A percentile compares a stretch with the other conserved stretches of the same genome.
Conservation (phyloP, 257 asterid species). For the Eustoma russellianum region DNA sequence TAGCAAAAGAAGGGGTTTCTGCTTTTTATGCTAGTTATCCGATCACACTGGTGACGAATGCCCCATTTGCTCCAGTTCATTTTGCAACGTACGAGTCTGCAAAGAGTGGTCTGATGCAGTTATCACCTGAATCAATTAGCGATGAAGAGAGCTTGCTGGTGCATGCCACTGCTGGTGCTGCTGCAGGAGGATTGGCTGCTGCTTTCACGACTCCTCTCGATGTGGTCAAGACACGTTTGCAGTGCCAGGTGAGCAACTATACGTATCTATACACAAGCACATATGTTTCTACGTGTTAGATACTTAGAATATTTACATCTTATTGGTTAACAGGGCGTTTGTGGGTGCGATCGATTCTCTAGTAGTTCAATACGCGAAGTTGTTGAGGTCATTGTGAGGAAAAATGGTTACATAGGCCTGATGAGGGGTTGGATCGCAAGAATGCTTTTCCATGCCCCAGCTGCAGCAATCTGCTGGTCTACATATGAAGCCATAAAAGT, state of each 20-base stretch:
- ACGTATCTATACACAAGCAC: background rate
- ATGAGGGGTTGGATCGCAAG: conserved; percentile 60
- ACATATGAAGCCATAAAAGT: conserved; percentile 50
- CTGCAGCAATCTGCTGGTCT: conserved; percentile 75
- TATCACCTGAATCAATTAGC: conserved; percentile 11
- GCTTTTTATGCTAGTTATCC: conserved; percentile 52
- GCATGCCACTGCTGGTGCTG: conserved; percentile 62
- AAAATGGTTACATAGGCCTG: conserved; percentile 51
- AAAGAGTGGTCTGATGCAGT: conserved; percentile 31
- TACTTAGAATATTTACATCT: background rate
- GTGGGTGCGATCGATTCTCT: conserved; percentile 46
- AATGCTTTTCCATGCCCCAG: conserved; percentile 67
- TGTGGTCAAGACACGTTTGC: conserved; percentile 62
- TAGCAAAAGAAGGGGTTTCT: conserved; percentile 43
- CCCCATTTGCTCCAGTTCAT: conserved; percentile 55
- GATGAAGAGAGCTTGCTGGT: conserved; percentile 37
- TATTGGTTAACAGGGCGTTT: conserved; percentile 51
- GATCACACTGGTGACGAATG: conserved; percentile 61
- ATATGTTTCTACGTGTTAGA: background rate
- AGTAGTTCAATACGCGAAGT: conserved; percentile 40
- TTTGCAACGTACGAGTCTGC: conserved; percentile 59
- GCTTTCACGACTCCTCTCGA: conserved; percentile 61
- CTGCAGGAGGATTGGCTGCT: conserved; percentile 56
- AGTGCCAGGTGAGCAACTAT: conserved; percentile 52
- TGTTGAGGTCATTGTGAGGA: conserved; percentile 25